Base-by-base conservation (phyloP, 2,329 filamentous ascomycete genomes). In the Trematosphaeria pertusa region DNA sequence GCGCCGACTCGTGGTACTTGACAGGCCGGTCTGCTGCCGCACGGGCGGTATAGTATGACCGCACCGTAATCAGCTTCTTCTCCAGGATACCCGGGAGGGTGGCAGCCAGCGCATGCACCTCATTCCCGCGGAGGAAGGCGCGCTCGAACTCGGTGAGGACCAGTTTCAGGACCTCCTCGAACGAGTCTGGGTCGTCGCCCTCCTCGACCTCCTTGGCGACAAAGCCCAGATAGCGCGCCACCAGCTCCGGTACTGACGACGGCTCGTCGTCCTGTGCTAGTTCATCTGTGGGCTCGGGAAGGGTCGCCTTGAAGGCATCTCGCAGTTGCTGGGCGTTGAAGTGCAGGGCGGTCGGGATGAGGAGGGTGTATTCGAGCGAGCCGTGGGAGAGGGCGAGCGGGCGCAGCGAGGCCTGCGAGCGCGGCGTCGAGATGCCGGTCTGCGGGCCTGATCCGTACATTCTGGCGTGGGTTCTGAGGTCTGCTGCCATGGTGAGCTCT, bases 241-340 rank as follows among this genome's bases (percentile, higher is more conserved):
- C 91, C 50, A 99, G 82, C 78, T 99, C 94, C 34, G 90, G 79
- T 36, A 92, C 86, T 18, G 95, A 99, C 28, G 94, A 97, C n/a
- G 94, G 94, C 80, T 99, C 95, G 64, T 99, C 94, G 79, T 99
- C 95, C 71, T 93, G 91, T 52, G 94, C 95, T 56, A 97, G 85
- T 80, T 99, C 94, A 72, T 99, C 94, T 71, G 95, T 99, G 47
- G 94, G 89, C 65, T 87, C 81, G 43, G 95, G 95, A 61, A 99
- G 83, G 56, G 87, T 91, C 37, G 89, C 82, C 58, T 86, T 83
- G 77, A 99, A 99, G 59, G 86, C 84, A 64, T 97, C 92, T 81
- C 93, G 95, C 70, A 97, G 82, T 78, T 96, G 90, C 51, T 91
- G 88, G 64, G 94, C 94, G 75, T 94, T 92, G 81, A 95, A 99